Evolutionary conservation across 805 yeast genomes (phyloP).

Genomic region (Starmerella powellii): DNA sequence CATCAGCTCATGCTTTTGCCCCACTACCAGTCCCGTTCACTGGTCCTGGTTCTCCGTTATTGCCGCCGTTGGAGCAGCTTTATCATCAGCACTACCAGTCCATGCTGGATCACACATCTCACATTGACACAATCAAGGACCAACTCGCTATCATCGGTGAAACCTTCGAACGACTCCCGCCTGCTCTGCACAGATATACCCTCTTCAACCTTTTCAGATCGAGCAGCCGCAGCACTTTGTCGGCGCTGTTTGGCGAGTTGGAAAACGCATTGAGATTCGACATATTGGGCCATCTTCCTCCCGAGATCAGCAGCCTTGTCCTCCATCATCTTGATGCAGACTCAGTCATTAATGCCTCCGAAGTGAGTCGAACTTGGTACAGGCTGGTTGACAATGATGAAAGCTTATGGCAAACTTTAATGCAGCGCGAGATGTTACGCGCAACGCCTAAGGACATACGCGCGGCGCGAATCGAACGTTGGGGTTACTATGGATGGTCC

Average conservation of each 20-base stretch:
- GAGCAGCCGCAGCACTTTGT: slow-evolving; percentile 49
- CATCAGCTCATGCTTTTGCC: slow-evolving; percentile 6
- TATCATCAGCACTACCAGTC: neutral
- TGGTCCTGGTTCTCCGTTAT: neutral
- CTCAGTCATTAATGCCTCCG: slow-evolving; percentile 48
- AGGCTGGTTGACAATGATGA: slow-evolving; percentile 46
- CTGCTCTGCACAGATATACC: slow-evolving; percentile 38
- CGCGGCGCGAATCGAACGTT: slow-evolving; percentile 29
- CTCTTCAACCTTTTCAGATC: slow-evolving; percentile 44
- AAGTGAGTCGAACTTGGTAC: slow-evolving; percentile 63
- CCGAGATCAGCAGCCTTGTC: slow-evolving; percentile 58
- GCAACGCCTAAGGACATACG: slow-evolving; percentile 36
- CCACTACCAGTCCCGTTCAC: slow-evolving; percentile 1
- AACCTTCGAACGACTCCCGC: slow-evolving; percentile 33
- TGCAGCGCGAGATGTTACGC: slow-evolving; percentile 52
- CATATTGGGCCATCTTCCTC: slow-evolving; percentile 55
- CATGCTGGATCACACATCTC: neutral
- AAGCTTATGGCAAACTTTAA: slow-evolving; percentile 56
- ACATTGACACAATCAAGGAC: slow-evolving; percentile 1
- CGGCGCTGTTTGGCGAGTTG: slow-evolving; percentile 44
- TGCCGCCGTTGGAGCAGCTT: neutral
- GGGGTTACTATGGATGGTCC: slow-evolving; percentile 30
- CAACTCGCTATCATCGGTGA: slow-evolving; percentile 12
- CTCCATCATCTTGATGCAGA: slow-evolving; percentile 50
- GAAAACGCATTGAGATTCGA: slow-evolving; percentile 57